A percentile compares a stretch with the other conserved stretches of the same genome.
Evolutionary conservation across 2,329 filamentous ascomycete genomes (phyloP).

Genomic region (Coniella lustricola): DNA sequence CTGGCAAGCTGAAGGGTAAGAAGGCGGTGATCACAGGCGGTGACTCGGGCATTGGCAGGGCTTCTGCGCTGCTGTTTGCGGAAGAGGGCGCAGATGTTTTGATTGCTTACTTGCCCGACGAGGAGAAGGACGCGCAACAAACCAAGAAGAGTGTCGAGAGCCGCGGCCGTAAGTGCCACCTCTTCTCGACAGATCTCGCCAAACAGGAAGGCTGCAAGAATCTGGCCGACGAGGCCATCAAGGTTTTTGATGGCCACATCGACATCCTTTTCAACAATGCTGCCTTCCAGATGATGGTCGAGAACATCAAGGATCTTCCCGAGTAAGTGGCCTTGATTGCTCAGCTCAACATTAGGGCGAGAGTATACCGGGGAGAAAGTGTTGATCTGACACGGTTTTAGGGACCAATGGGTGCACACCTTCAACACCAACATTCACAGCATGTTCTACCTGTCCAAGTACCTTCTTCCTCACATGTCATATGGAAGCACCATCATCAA

Average conservation of each 20-base stretch:
- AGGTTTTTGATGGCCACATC: slow-evolving; percentile 55
- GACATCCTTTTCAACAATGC: slow-evolving; percentile 72
- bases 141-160: slow-evolving; percentile 65
- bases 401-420: slow-evolving; percentile 71
- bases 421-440: slow-evolving; percentile 81
- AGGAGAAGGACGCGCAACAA: slow-evolving; percentile 68
- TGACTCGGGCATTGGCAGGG: slow-evolving; percentile 71
- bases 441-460: slow-evolving; percentile 75
- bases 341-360: background rate
- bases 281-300: slow-evolving; percentile 66
- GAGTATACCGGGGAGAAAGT: background rate
- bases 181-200: slow-evolving; percentile 58
- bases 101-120: slow-evolving; percentile 68
- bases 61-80: slow-evolving; percentile 69
- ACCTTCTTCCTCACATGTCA: slow-evolving; percentile 67
- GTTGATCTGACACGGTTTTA: slow-evolving; percentile 21
- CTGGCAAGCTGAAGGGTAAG: slow-evolving; percentile 68
- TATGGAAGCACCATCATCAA: slow-evolving; percentile 75
- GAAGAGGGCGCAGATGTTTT: slow-evolving; percentile 71
- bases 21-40: slow-evolving; percentile 76
- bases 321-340: slow-evolving; percentile 43
- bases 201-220: slow-evolving; percentile 62
- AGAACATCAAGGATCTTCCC: slow-evolving; percentile 62
- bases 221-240: slow-evolving; percentile 58
- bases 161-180: slow-evolving; percentile 57